Evolutionary conservation across 805 yeast species (phyloP).

Genomic region (Priceomyces fermenticarens): DNA sequence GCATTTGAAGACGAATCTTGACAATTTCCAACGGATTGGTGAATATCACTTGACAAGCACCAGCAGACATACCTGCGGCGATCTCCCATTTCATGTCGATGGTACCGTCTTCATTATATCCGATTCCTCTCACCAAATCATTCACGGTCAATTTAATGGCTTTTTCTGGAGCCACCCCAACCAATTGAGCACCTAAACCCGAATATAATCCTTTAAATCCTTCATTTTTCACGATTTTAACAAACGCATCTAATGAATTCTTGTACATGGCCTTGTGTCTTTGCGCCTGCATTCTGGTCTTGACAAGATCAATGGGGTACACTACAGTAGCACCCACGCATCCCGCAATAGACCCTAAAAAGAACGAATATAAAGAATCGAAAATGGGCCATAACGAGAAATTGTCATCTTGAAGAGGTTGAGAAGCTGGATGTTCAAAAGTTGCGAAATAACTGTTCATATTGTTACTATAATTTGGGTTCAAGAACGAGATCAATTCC

Average conservation of each 20-base stretch:
- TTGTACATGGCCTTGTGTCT: constrained; percentile 66
- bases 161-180: constrained; percentile 98
- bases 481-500: constrained; percentile 46
- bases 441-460: constrained; percentile 31
- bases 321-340: constrained; percentile 98
- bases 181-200: constrained; percentile 89
- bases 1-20: constrained; percentile 90
- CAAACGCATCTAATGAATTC: constrained; percentile 83
- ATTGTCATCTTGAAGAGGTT: constrained; percentile 36
- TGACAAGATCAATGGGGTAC: constrained; percentile 93
- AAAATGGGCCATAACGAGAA: constrained; percentile 46
- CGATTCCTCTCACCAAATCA: constrained; percentile 75
- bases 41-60: constrained; percentile 93
- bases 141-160: constrained; percentile 95
- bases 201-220: constrained; percentile 86
- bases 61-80: constrained; percentile 89
- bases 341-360: constrained; percentile 92
- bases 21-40: constrained; percentile 96
- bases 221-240: constrained; percentile 70
- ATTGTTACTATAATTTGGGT: constrained; percentile 51
- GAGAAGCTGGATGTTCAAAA: constrained; percentile 42
- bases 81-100: constrained; percentile 64
- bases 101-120: constrained; percentile 45
- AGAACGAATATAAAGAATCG: constrained; percentile 82
- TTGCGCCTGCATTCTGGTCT: constrained; percentile 97